These are phyloP conservation scores for Stromatinia cepivora DNA, from an alignment of 2,329 filamentous ascomycete species.

Conservation along the genomic window DNA sequence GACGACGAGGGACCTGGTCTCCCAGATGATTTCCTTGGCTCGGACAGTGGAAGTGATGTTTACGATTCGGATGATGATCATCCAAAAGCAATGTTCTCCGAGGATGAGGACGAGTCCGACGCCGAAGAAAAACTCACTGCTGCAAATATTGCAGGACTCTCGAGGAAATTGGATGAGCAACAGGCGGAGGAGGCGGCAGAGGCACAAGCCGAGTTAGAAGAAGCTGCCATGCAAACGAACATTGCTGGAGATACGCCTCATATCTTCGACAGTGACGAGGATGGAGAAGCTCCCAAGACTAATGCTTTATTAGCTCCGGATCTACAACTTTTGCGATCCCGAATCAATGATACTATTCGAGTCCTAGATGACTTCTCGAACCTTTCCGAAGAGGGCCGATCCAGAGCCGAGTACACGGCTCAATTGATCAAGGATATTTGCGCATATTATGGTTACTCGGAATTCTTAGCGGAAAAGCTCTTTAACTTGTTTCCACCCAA, in stretches of 20 bases:
- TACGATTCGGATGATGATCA: conserved; percentile 56
- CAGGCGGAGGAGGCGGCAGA: conserved; percentile 77
- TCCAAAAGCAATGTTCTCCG: conserved; percentile 79
- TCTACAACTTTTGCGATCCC: conserved; percentile 79
- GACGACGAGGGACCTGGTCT: conserved; percentile 43
- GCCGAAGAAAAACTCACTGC: conserved; percentile 88
- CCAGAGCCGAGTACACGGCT: conserved; percentile 81
- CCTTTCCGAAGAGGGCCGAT: conserved; percentile 75
- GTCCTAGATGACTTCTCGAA: conserved; percentile 87
- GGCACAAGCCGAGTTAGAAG: conserved; percentile 80
- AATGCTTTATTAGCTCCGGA: conserved; percentile 77
- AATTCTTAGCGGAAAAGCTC: conserved; percentile 93
- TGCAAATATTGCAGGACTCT: conserved; percentile 92
- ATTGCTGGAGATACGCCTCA: conserved; percentile 75
- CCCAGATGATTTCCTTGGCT: conserved; percentile 59
- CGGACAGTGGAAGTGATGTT: conserved; percentile 40
- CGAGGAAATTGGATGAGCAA: conserved; percentile 78
- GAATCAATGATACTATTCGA: conserved; percentile 91
- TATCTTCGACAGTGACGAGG: conserved; percentile 62
- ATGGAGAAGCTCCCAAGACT: conserved; percentile 57
- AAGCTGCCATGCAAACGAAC: conserved; percentile 88
- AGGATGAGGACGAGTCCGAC: conserved; percentile 87
- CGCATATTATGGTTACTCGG: conserved; percentile 94
- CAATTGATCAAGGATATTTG: conserved; percentile 91
- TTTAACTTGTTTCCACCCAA: conserved; percentile 88